Base-by-base conservation (phyloP, 2,329 filamentous ascomycete genomes). In the Ophiostoma quercus region DNA sequence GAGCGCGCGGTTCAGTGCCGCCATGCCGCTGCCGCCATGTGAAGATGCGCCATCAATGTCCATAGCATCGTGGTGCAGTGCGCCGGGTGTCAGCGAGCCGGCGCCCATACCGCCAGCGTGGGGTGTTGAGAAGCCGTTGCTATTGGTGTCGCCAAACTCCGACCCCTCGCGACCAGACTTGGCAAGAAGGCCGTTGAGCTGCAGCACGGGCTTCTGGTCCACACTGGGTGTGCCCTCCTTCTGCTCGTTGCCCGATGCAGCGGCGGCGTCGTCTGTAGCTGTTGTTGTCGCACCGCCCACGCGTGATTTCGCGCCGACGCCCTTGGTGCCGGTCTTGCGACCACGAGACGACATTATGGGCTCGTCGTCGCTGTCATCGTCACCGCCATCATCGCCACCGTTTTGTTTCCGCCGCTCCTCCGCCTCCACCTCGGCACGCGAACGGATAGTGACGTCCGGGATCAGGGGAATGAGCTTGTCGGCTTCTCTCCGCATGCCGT, bases 271-370 rank as follows among this genome's bases (percentile, higher is more conserved):
- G 5, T n/a, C 67, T 7, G 47, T 62, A 2, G 66, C 68, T 9
- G 69, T 37, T n/a, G 66, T 62, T 3, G 68, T 66, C 8, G 62
- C 19, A 22, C 63, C 70, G 8, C 68, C 66, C 25, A 65, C 69
- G 32, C 92, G 87, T 25, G 90, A 88, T 75, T 90, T 88, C 74
- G 90, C 94, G 73, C 88, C 88, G 12, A 72, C 72, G 29, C 92
- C 90, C 77, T 91, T 94, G 74, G 92, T 91, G 39, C 87, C 91
- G 19, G 93, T 92, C 78, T 94, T 97, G 63, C 95, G 90, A 68
- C 95, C 95, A 74, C 95, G 88, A 67, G 94, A 97, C 71, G 95
- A 95, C 92, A 98, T 98, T 76, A 99, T 98, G 9, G 95, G 95
- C 79, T 97, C 94, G 77, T 98, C 94, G 76, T 98, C 94, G 74